Percentiles rank a stretch among this genome's conserved stretches.
These are phyloP conservation scores for Leishmania turanica DNA, from an alignment of 208 protist species.

Conservation along the genomic window DNA sequence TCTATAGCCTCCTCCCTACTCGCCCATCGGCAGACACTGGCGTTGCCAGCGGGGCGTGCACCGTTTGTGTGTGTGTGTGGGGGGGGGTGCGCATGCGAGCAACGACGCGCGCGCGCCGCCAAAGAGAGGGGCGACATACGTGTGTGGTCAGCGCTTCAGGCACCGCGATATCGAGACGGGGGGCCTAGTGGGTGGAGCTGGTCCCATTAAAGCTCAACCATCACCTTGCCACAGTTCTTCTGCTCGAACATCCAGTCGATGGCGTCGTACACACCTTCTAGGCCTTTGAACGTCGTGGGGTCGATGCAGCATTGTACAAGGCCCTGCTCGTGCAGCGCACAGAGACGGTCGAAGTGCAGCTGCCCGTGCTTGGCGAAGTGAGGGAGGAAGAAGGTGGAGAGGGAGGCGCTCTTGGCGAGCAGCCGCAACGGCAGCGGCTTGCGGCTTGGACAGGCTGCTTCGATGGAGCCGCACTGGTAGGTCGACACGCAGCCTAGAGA, in stretches of 20 bases:
- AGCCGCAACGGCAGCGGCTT: constrained; percentile 69
- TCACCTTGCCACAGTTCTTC: constrained; percentile 81
- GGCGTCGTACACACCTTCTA: constrained; percentile 72
- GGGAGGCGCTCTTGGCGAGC: constrained; percentile 76
- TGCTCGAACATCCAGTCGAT: constrained; percentile 78
- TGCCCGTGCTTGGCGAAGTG: constrained; percentile 78
- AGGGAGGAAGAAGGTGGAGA: constrained; percentile 87
- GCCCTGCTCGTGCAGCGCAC: constrained; percentile 47
- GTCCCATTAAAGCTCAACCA: constrained; percentile 58
- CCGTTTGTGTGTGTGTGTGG: neutral
- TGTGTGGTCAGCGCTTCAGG: neutral
- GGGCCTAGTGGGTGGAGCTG: neutral
- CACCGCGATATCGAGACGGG: neutral
- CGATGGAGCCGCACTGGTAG: constrained; percentile 48
- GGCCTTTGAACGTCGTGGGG: constrained; percentile 53
- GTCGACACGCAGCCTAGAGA: constrained; percentile 84
- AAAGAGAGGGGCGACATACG: neutral
- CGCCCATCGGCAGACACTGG: neutral
- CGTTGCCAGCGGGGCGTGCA: neutral
- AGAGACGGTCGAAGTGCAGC: constrained; percentile 67
- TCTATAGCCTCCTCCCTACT: neutral
- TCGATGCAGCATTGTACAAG: constrained; percentile 65
- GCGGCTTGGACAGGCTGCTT: constrained; percentile 1
- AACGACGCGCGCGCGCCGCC: neutral
- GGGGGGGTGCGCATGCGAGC: neutral